Evolutionary conservation across 1,284 basidiomycete species (phyloP).

Genomic region (Leucoagaricus sp.): DNA sequence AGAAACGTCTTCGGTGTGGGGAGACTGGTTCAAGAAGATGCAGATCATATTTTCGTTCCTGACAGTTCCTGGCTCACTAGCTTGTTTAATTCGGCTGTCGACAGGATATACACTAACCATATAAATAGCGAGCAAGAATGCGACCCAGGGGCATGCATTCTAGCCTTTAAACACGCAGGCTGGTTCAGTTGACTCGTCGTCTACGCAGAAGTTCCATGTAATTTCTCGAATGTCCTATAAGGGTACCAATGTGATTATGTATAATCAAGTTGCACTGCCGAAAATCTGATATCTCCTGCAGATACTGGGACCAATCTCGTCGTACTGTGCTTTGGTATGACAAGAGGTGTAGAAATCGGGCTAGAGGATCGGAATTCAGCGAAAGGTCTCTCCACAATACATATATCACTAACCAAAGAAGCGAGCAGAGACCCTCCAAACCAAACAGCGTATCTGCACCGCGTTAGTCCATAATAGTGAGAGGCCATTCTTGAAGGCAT

Average conservation of each 20-base stretch:
- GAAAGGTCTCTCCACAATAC: constrained; percentile 1
- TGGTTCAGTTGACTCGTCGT: too few species aligned
- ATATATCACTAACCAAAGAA: constrained; percentile 68
- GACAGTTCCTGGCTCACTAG: too few species aligned
- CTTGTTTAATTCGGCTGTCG: too few species aligned
- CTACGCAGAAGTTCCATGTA: too few species aligned
- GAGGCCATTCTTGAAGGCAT: constrained; percentile 20
- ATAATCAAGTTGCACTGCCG: constrained; percentile 74
- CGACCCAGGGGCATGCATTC: too few species aligned
- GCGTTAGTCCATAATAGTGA: constrained; percentile 11
- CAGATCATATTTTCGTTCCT: too few species aligned
- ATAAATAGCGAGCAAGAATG: too few species aligned
- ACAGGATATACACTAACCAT: too few species aligned
- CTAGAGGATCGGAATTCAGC: constrained; percentile 38
- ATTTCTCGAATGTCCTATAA: too few species aligned
- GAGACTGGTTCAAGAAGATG: too few species aligned
- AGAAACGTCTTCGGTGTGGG: too few species aligned
- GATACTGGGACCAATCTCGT: constrained; percentile 96
- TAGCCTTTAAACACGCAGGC: too few species aligned
- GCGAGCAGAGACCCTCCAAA: constrained; percentile 96
- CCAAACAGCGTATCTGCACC: constrained; percentile 89
- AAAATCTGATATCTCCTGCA: constrained; percentile 95
- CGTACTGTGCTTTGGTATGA: constrained; percentile 97
- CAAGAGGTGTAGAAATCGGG: constrained; percentile 98
- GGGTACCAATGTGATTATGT: not conserved